Conservation (phyloP, 2,329 filamentous ascomycete genomes). For the Paecilomyces formosus region DNA sequence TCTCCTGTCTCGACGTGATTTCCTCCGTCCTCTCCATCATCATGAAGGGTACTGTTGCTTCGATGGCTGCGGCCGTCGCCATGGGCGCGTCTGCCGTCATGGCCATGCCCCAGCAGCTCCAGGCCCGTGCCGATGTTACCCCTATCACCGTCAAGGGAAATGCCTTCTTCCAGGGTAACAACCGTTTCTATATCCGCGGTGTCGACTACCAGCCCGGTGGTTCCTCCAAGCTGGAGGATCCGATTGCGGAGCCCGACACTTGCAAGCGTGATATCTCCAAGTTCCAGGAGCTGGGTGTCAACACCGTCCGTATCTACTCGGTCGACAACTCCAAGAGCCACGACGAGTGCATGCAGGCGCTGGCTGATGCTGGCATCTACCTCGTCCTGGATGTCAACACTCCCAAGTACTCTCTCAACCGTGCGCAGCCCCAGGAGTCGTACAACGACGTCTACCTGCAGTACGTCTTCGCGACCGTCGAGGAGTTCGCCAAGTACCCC, state of each 20-base stretch:
- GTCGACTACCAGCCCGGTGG: constrained; percentile 61
- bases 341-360: constrained; percentile 73
- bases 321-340: constrained; percentile 80
- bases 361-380: constrained; percentile 83
- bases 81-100: constrained; percentile 40
- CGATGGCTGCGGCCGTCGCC: constrained; percentile 40
- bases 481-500: constrained; percentile 71
- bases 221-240: constrained; percentile 58
- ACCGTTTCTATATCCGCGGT: constrained; percentile 49
- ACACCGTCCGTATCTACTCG: constrained; percentile 87
- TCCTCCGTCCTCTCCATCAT: constrained; percentile 13
- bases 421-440: constrained; percentile 60
- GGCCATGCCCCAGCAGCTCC: constrained; percentile 31
- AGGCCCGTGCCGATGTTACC: constrained; percentile 42
- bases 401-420: constrained; percentile 83
- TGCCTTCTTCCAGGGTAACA: constrained; percentile 56
- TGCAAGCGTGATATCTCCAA: constrained; percentile 75
- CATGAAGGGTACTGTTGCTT: constrained; percentile 48
- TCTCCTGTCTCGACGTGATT: not conserved
- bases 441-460: constrained; percentile 86
- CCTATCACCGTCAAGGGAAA: constrained; percentile 57
- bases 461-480: constrained; percentile 79
- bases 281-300: constrained; percentile 81
- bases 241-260: constrained; percentile 60
- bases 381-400: constrained; percentile 87